Conservation (phyloP, 2,329 filamentous ascomycete species). For the Akanthomyces uredinophilus region DNA sequence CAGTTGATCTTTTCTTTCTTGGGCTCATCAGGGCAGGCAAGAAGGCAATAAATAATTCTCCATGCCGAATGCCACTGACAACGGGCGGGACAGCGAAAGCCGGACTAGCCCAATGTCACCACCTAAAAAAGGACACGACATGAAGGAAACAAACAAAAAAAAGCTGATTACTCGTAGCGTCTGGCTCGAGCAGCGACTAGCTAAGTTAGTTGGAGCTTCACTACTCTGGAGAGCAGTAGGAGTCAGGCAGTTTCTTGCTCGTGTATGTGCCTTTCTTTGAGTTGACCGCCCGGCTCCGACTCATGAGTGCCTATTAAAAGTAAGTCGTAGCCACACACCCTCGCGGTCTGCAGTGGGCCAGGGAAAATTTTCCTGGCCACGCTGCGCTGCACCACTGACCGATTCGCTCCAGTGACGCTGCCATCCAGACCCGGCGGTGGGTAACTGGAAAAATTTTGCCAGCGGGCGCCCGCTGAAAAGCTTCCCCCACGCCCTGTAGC, state of each 20-base stretch:
- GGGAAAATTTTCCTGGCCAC: not conserved
- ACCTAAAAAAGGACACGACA: not conserved
- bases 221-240: not conserved
- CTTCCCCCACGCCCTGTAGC: not conserved
- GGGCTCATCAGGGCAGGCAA: not conserved
- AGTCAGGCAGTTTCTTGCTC: not conserved
- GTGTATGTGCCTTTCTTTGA: not conserved
- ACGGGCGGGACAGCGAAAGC: not conserved
- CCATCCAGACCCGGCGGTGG: too few relatives aligned
- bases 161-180: not conserved
- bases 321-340: not conserved
- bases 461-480: not conserved
- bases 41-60: not conserved
- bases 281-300: not conserved
- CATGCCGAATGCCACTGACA: not conserved
- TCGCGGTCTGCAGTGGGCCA: not conserved
- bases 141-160: not conserved
- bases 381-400: not conserved
- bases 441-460: not conserved
- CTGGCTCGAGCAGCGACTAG: not conserved
- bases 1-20: not conserved
- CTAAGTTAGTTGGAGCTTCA: not conserved
- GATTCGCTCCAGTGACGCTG: not conserved
- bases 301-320: too few relatives aligned
- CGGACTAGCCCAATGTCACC: conserved; percentile 1